Conservation (phyloP, 1,139 yeast genomes). For the Insectozyma bohioensis region DNA sequence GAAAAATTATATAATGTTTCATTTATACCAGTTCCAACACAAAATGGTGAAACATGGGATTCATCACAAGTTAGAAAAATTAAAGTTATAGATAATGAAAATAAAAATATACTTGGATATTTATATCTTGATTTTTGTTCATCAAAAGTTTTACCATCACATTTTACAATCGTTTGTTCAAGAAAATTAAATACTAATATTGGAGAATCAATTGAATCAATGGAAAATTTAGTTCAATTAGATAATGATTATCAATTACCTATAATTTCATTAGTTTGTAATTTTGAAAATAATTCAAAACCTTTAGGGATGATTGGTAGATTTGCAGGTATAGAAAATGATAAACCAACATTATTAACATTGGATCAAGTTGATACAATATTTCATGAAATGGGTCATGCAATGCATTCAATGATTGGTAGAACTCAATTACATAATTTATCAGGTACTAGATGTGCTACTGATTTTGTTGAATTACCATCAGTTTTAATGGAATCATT, state of each 20-base stretch:
- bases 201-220: conserved; percentile 25
- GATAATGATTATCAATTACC: conserved; percentile 74
- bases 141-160: conserved; percentile 70
- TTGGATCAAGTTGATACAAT: conserved; percentile 86
- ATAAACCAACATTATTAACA: conserved; percentile 50
- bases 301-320: conserved; percentile 18
- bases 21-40: conserved; percentile 64
- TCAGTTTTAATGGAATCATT: conserved; percentile 94
- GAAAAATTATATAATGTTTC: conserved; percentile 71
- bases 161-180: conserved; percentile 95
- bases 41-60: conserved; percentile 86
- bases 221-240: conserved; percentile 51
- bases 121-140: conserved; percentile 50
- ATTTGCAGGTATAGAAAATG: conserved; percentile 26
- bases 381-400: conserved; percentile 99
- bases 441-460: conserved; percentile 92
- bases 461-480: conserved; percentile 96
- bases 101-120: conserved; percentile 33
- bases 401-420: conserved; percentile 97
- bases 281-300: conserved; percentile 45
- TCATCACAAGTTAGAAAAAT: conserved; percentile 76
- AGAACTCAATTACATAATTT: conserved; percentile 86
- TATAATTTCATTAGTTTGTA: conserved; percentile 85
- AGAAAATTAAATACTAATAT: conserved; percentile 45
- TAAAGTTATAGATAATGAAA: conserved; percentile 50